These are phyloP conservation scores for Austropuccinia psidii DNA, from an alignment of 1,284 basidiomycete genomes.

Conservation along the genomic window DNA sequence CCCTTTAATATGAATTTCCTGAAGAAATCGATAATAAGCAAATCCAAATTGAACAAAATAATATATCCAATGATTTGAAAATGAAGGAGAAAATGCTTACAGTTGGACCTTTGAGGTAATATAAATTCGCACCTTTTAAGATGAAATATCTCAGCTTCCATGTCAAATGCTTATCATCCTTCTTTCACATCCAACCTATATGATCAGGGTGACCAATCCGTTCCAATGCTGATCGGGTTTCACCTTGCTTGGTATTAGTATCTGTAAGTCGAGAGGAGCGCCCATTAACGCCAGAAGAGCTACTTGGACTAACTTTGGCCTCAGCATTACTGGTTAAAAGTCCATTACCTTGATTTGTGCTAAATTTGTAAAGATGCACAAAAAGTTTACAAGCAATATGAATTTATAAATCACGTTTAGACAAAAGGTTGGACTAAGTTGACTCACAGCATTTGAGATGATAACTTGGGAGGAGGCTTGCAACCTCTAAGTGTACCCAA, in stretches of 20 bases:
- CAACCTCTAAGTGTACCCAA: slow-evolving; percentile 17
- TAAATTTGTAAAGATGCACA: no score
- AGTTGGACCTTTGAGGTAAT: slow-evolving; percentile 67
- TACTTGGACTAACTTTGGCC: not conserved
- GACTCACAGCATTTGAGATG: not conserved
- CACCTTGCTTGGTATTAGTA: no score
- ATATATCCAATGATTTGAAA: not conserved
- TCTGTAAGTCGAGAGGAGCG: no score
- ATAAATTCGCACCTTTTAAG: slow-evolving; percentile 84
- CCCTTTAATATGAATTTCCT: slow-evolving; percentile 92
- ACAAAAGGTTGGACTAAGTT: not conserved
- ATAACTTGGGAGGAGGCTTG: slow-evolving; percentile 12
- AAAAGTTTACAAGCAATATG: no score
- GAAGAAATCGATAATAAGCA: no score
- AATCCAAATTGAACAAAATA: no score
- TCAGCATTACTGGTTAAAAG: not conserved
- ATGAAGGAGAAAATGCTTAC: slow-evolving; percentile 52
- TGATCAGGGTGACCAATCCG: slow-evolving; percentile 84
- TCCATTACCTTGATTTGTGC: no score
- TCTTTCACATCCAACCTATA: slow-evolving; percentile 90
- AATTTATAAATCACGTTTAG: no score
- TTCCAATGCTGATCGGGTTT: slow-evolving; percentile 56
- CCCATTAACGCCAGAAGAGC: not conserved
- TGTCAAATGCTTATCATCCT: slow-evolving; percentile 79
- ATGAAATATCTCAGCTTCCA: slow-evolving; percentile 93